Evolutionary conservation across 2,329 filamentous ascomycete genomes (phyloP), one percentile per base, ranked within the genome.

Genomic region (Talaromyces sp.): DNA sequence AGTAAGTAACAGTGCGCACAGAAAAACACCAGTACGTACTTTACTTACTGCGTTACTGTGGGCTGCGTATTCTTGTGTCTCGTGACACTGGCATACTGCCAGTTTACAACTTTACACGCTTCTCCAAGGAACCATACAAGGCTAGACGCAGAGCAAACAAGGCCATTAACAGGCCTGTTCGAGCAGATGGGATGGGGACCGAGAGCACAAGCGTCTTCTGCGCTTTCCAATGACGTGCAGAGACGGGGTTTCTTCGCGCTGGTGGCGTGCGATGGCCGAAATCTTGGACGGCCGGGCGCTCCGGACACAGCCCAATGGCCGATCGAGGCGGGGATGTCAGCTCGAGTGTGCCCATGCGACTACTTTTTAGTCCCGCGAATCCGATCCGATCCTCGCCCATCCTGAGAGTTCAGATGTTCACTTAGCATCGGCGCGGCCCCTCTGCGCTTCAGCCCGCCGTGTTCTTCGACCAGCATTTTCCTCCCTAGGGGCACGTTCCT

Each of bases 251-350:
- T 52, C 17, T 52, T 52, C 49, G 59, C 59, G 59, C 59, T 51
- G 59, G 59, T 61, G 59, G 59, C 59, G 59, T 52, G 29, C 55
- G 9, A 55, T 61, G 58, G 59, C 8, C 51, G 41, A 46, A 35
- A 27, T 41, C 58, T 57, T 56, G 56, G 27, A 51, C 59, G 14
- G 52, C 43, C 66, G 62, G 67, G 68, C 68, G 64, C 66, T 67
- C 61, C 67, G 69, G 46, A 66, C 64, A 67, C 68, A 68, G 71
- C 70, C 74, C 74, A 76, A 76, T 76, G 58, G 70, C 63, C 65
- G 71, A 70, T 73, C 71, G 63, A 62, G 75, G 63, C 73, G 70
- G 70, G 73, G 68, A 70, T 75, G 65, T 73, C 69, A 70, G 68
- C 71, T 68, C 46, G 55, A 59, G 46, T 56, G 58, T 59, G 58